Percentiles rank a stretch among this genome's conserved stretches.
phyloP scores from a whole-genome alignment of 2,329 filamentous ascomycete genomes.

The Metarhizium guizhouense region DNA sequence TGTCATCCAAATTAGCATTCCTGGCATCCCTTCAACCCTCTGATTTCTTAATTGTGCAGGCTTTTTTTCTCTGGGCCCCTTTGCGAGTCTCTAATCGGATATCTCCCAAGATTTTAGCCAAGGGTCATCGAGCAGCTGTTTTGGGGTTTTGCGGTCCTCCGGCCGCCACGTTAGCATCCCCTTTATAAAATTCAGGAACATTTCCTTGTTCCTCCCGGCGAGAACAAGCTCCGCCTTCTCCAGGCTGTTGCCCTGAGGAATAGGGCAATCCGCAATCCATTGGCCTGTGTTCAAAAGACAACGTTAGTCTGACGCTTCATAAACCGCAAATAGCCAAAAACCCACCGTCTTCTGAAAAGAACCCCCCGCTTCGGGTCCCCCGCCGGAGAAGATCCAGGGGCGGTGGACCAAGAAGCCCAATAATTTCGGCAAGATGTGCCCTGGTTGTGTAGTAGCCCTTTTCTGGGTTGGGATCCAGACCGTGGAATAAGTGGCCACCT shows the following conservation, averaged over 20 bases:
- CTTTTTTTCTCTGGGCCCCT: too few relatives aligned
- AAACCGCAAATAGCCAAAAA: neutral
- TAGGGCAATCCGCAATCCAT: neutral
- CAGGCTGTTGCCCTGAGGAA: neutral
- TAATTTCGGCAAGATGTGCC: slow-evolving; percentile 15
- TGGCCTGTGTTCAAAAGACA: neutral
- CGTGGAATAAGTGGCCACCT: slow-evolving; percentile 14
- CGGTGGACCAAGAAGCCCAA: slow-evolving; percentile 13
- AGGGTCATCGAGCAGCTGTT: neutral
- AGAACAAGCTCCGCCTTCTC: neutral
- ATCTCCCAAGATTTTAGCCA: neutral
- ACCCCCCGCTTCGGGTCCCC: neutral
- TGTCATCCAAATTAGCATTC: too few relatives aligned
- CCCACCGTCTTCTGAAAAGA: neutral
- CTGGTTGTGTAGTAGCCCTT: slow-evolving; percentile 11
- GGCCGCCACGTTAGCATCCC: neutral
- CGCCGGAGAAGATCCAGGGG: slow-evolving; percentile 7
- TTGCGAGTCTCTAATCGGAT: neutral
- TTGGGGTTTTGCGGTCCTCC: neutral
- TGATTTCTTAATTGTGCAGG: neutral
- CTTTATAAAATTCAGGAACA: neutral
- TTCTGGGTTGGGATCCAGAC: slow-evolving; percentile 3
- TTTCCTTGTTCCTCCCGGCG: neutral
- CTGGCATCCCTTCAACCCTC: neutral
- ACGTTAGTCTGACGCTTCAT: neutral